These are phyloP conservation scores for Hibiscus tridactylites DNA, from an alignment of 345 rosid species.

Conservation along the genomic window DNA sequence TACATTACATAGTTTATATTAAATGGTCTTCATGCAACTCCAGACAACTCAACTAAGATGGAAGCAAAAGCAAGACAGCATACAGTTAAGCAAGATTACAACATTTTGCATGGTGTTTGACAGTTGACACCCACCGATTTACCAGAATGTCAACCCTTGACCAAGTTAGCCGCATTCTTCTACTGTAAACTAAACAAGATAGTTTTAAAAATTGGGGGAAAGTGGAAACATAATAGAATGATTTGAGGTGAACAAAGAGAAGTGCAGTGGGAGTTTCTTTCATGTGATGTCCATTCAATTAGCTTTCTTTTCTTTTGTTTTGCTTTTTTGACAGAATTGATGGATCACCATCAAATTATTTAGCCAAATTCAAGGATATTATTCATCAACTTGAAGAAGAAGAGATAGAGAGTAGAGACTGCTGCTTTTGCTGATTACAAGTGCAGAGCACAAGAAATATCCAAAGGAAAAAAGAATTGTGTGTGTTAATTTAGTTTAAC, in stretches of 20 bases:
- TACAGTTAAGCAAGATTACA: neutral
- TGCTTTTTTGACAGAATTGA: neutral
- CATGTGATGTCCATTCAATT: neutral
- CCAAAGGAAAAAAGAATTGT: no score
- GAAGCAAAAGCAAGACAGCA: neutral
- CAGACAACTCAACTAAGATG: no score
- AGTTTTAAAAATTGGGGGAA: neutral
- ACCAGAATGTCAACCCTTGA: neutral
- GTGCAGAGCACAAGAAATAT: no score
- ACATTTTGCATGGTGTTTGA: neutral
- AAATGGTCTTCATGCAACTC: no score
- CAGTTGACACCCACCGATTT: neutral
- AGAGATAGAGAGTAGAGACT: no score
- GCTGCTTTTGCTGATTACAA: no score
- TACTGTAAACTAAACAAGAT: neutral
- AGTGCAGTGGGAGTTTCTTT: neutral
- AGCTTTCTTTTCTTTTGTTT: neutral
- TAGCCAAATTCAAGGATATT: neutral
- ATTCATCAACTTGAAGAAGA: no score
- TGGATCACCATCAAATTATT: neutral
- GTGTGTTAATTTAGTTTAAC: no score
- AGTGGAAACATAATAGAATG: neutral
- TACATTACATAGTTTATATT: no score
- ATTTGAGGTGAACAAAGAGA: neutral
- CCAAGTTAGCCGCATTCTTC: neutral